Conservation (phyloP, 148 eudicot species). For the Chenopodium quinoa region DNA sequence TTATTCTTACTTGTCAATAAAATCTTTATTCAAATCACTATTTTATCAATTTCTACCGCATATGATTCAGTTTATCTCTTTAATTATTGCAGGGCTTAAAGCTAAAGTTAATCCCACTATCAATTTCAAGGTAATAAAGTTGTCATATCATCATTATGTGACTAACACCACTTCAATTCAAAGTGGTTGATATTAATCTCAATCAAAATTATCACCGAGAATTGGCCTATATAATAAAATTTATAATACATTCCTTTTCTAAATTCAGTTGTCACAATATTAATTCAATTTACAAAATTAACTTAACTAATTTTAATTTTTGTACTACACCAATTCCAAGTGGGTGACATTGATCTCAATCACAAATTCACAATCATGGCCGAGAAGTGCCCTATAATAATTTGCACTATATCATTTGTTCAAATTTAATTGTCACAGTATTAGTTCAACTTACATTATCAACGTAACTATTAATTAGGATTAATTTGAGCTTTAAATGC, state of each 20-base stretch:
- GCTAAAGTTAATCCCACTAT: constrained; percentile 41
- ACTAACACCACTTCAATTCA: constrained; percentile 4
- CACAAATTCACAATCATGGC: too few species aligned
- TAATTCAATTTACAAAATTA: too few species aligned
- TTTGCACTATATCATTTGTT: not conserved
- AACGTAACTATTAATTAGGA: too few species aligned
- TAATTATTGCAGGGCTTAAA: constrained; percentile 36
- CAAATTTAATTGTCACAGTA: too few species aligned
- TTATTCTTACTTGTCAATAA: too few species aligned
- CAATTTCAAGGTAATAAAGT: constrained; percentile 49
- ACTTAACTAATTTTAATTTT: too few species aligned
- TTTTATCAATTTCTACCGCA: not conserved
- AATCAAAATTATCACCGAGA: not conserved
- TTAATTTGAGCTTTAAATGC: not conserved
- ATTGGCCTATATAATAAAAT: not conserved
- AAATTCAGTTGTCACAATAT: too few species aligned
- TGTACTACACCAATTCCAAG: too few species aligned
- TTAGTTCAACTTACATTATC: too few species aligned
- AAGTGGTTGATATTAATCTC: not conserved
- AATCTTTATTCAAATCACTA: not conserved
- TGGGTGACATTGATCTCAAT: too few species aligned
- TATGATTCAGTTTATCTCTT: constrained; percentile 9
- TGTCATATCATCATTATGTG: not conserved
- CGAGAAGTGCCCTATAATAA: too few species aligned
- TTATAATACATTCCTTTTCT: too few species aligned